Evolutionary conservation across 2,329 filamentous ascomycete genomes (phyloP).

Genomic region (Hyphodiscus sp.): DNA sequence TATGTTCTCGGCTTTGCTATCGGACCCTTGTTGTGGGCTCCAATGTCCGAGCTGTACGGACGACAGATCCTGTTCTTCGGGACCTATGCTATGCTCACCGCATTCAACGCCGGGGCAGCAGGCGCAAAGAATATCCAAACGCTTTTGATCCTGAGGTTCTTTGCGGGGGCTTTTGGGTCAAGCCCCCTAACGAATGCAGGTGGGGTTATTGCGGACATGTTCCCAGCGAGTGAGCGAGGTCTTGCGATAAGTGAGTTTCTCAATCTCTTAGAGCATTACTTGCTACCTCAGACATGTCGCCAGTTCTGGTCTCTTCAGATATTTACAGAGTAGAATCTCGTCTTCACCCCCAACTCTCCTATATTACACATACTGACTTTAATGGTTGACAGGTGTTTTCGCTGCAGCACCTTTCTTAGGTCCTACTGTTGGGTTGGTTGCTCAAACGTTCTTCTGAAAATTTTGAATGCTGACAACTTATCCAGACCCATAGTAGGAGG

Average conservation of each 20-base stretch:
- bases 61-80: slow-evolving; percentile 51
- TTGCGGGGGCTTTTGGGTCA: slow-evolving; percentile 56
- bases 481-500: slow-evolving; percentile 57
- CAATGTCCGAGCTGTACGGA: slow-evolving; percentile 46
- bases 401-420: slow-evolving; percentile 61
- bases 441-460: not conserved
- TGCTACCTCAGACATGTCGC: too few relatives aligned
- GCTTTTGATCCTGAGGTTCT: slow-evolving; percentile 61
- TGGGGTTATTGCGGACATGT: slow-evolving; percentile 56
- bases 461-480: not conserved
- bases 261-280: too few relatives aligned
- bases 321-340: too few relatives aligned
- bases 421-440: slow-evolving; percentile 45
- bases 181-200: slow-evolving; percentile 57
- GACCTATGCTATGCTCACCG: slow-evolving; percentile 51
- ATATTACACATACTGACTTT: too few relatives aligned
- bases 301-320: too few relatives aligned
- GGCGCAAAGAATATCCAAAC: slow-evolving; percentile 51
- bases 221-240: slow-evolving; percentile 44
- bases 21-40: slow-evolving; percentile 36
- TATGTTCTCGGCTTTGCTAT: slow-evolving; percentile 40
- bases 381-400: slow-evolving; percentile 38
- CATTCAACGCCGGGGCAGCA: slow-evolving; percentile 55
- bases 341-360: too few relatives aligned
- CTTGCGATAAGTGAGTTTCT: slow-evolving; percentile 41